A percentile compares a stretch with the other conserved stretches of the same genome.
Conservation (phyloP, 1,139 yeast genomes). For the Ashbya aceris region DNA sequence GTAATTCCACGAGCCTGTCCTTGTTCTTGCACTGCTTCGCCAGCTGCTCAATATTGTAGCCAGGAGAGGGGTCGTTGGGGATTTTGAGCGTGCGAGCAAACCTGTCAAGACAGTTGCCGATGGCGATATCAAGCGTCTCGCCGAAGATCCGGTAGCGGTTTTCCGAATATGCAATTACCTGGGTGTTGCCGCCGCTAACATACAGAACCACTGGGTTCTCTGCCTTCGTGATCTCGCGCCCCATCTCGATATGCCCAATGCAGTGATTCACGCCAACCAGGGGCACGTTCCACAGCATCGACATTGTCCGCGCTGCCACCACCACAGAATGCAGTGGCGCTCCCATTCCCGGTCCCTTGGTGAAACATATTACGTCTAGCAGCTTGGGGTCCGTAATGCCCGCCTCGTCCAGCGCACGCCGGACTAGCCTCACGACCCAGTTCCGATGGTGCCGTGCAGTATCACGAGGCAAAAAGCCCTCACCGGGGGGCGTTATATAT, state of each 20-base stretch:
- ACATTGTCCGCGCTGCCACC: constrained; percentile 79
- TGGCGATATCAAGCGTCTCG: constrained; percentile 93
- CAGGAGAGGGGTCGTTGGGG: constrained; percentile 93
- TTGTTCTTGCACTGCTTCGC: constrained; percentile 50
- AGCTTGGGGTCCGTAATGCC: constrained; percentile 40
- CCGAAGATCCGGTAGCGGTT: constrained; percentile 93
- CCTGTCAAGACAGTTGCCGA: constrained; percentile 92
- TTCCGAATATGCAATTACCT: constrained; percentile 90
- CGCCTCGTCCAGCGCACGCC: constrained; percentile 58
- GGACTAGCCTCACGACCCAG: constrained; percentile 83
- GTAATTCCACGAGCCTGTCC: constrained; percentile 62
- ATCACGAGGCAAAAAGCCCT: constrained; percentile 91
- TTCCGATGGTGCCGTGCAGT: constrained; percentile 94
- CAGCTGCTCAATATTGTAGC: constrained; percentile 90
- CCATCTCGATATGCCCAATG: constrained; percentile 98
- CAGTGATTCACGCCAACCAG: constrained; percentile 94
- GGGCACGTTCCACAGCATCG: constrained; percentile 76
- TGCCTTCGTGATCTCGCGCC: constrained; percentile 94
- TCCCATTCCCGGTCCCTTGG: constrained; percentile 99
- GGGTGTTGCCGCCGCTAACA: constrained; percentile 98
- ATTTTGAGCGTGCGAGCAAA: constrained; percentile 87
- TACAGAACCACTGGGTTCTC: constrained; percentile 89
- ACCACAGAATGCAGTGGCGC: constrained; percentile 94
- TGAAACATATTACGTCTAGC: constrained; percentile 85
- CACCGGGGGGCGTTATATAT: constrained; percentile 94